Base-by-base conservation (phyloP, 768 basidiomycete genomes). In the Amanita thiersii region DNA sequence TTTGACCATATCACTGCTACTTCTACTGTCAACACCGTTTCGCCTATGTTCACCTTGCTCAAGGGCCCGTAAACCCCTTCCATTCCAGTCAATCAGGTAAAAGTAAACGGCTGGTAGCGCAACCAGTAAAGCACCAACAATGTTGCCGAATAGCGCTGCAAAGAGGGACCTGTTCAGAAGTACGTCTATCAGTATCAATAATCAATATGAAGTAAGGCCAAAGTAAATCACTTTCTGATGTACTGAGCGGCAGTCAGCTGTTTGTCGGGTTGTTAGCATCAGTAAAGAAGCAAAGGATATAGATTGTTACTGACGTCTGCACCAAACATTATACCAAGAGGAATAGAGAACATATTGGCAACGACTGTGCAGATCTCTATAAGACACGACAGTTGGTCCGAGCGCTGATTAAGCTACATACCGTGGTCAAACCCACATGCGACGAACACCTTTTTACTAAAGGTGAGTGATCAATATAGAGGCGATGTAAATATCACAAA, bases 331-430 rank as follows among this genome's bases (percentile, higher is more conserved):
- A 86, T 83, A 6, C 80, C 70, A 26, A 85, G 56, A 0, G 81
- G 80, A 5, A 86, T 60, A 3, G 75, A 82, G 56, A 78, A 85
- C 83, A 86, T 85, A 54, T 86, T 86, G 14, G 83, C 83, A 19
- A 82, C 61, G 7, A 82, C 80, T 81, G 34, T 23, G 21, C 38
- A 23, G 12, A 37, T 40, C 23, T 5, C 29, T 46, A 26, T 25
- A 17, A 25, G 26, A n/a, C n/a, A n/a, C n/a, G n/a, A n/a, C n/a
- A n/a, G n/a, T n/a, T 17, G 32, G 24, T 37, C n/a, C 30, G 32
- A 46, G 24, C 37, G 6, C n/a, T 5, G 3, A 5, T 17, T 9
- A 5, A 25, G 34, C 32, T 10, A 37, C 23, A 2, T 54, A 75
- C 82, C 79, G 64, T 86, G 83, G 50, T 86, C 83, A 48, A 69